Percentiles rank a stretch among this genome's conserved stretches.
Evolutionary conservation across 306 rosid species (phyloP).

Genomic region (Sphenostylis stenocarpa): DNA sequence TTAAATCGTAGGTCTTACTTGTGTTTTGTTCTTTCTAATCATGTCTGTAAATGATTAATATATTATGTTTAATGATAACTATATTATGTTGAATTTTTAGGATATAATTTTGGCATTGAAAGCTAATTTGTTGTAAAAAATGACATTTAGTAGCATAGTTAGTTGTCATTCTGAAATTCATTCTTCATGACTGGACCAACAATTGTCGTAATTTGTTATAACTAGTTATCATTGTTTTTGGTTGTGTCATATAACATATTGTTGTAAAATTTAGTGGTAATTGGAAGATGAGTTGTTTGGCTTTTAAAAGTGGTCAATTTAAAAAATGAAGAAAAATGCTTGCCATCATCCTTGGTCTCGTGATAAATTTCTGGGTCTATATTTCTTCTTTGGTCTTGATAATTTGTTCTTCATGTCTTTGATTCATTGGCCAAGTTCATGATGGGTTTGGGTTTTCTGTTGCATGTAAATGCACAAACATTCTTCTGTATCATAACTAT

Average conservation of each 20-base stretch:
- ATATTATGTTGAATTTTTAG: neutral
- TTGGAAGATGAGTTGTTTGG: neutral
- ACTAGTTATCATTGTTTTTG: neutral
- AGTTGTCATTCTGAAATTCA: slow-evolving; percentile 14
- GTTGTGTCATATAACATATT: slow-evolving; percentile 1
- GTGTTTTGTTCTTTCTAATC: slow-evolving; percentile 17
- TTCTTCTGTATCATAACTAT: neutral
- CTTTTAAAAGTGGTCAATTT: neutral
- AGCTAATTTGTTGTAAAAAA: neutral
- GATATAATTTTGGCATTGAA: neutral
- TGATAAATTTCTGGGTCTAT: neutral
- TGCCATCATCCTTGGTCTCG: neutral
- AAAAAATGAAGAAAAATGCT: neutral
- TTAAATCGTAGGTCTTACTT: slow-evolving; percentile 1
- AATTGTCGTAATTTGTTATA: neutral
- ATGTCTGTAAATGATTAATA: neutral
- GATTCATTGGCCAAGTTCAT: neutral
- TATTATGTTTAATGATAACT: neutral
- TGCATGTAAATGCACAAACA: neutral
- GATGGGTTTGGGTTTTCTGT: neutral
- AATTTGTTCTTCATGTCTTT: neutral
- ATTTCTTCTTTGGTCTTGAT: neutral
- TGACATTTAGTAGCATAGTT: neutral
- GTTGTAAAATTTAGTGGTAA: neutral
- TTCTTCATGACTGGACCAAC: neutral